phyloP scores from a whole-genome alignment of 2,329 filamentous ascomycete species.

The Aspergillus piperis region DNA sequence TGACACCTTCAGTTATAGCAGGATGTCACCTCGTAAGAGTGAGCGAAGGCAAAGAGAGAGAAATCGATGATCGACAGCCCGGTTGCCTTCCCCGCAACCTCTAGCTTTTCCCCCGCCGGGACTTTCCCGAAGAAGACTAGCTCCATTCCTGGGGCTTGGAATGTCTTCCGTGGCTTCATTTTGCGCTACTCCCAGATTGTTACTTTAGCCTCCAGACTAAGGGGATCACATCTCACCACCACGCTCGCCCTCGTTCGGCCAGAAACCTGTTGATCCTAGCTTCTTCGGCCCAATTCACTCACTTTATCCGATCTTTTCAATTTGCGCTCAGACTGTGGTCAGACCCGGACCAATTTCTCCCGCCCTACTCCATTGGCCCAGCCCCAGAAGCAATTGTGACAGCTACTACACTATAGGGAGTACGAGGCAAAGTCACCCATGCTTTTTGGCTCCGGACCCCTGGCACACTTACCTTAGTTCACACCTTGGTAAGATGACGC shows the following conservation, averaged over 20 bases:
- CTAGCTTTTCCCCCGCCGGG: conserved; percentile 30
- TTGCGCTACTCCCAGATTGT: not conserved
- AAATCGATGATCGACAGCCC: conserved; percentile 11
- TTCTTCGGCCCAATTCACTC: conserved; percentile 1
- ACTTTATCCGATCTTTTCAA: conserved; percentile 6
- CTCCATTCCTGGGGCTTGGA: conserved; percentile 10
- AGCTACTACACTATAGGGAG: not conserved
- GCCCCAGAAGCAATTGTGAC: not conserved
- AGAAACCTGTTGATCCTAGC: not conserved
- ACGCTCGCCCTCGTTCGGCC: not conserved
- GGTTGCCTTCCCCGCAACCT: conserved; percentile 16
- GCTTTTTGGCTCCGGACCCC: conserved; percentile 1
- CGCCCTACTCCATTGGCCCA: conserved; percentile 7
- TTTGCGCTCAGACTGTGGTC: conserved; percentile 5
- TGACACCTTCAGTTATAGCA: not conserved
- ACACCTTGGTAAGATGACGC: conserved; percentile 19
- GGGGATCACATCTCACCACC: not conserved
- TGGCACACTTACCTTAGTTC: not conserved
- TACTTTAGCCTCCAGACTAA: not conserved
- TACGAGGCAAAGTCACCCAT: not conserved
- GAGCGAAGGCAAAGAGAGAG: not conserved
- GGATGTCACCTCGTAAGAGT: not conserved
- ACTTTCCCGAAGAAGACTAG: conserved; percentile 25
- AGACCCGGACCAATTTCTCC: conserved; percentile 10
- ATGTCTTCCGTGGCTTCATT: conserved; percentile 11